Base-by-base conservation (phyloP, 2,329 filamentous ascomycete species). In the Beauveria pseudobassiana region DNA sequence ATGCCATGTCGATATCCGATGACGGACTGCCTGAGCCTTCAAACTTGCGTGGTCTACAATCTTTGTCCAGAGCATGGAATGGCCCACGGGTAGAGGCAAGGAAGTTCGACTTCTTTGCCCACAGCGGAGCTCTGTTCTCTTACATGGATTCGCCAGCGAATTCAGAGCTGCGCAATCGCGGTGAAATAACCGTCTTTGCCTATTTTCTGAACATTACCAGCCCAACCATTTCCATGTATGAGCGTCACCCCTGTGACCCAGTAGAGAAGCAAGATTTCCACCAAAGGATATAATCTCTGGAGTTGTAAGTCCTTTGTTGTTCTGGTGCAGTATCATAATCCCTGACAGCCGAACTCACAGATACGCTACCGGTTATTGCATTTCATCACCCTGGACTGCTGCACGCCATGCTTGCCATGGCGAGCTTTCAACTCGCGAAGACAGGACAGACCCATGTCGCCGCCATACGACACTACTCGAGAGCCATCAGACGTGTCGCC, bases 191-290 rank as follows among this genome's bases (percentile, higher is more conserved):
- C 34, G 87, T 96, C 7, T 98, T 98, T 72, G 88, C 88, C 72
- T 92, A 98, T 74, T 98, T 97, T 72, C 86, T 98, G 52, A 89
- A 91, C 67, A 88, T 95, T 7, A 96, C 92, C 2, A 93, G 89
- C 0, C 90, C 92, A 1, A 89, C 85, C 66, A 84, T 98, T 70
- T 96, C 93, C 1, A 82, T 96, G 30, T 96, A 91, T 71, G 93
- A 98, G 74, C 83, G 93, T 59, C 87, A 93, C 71, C 87, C 90
- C 2, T 82, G 87, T 61, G 90, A 93, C 69, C 83, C 90, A 1
- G 82, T 85, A 1, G 81, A 87, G 30, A 70, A 69, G 51, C 68
- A 68, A 7, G 80, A 89, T 34, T 87, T 87, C 51, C 77, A 79
- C 10, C 83, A 0, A 80, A 85, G 9, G 89, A 53, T 85, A 87